These are phyloP conservation scores for Mortierella polycephala DNA, from an alignment of 371 early-diverging fungal species.

Conservation along the genomic window DNA sequence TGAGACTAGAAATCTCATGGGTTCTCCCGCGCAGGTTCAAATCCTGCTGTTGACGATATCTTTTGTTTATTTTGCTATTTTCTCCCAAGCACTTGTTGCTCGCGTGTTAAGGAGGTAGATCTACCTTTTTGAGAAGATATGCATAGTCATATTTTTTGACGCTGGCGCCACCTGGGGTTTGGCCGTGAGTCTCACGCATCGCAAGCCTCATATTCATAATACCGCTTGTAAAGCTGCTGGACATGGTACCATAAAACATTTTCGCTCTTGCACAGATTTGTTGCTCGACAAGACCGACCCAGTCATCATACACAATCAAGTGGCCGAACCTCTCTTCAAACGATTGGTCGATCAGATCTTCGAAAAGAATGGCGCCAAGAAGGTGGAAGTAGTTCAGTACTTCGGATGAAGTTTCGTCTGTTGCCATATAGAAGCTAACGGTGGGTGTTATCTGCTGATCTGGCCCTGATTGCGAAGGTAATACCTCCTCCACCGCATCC, in stretches of 20 bases:
- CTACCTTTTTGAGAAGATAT: neutral
- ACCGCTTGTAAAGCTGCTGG: constrained; percentile 37
- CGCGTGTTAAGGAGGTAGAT: no score
- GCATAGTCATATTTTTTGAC: no score
- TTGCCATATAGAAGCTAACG: constrained; percentile 23
- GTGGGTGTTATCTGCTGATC: neutral
- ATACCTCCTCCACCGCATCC: constrained; percentile 14
- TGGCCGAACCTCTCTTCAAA: constrained; percentile 24
- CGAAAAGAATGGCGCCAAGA: constrained; percentile 26
- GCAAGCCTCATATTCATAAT: constrained; percentile 32
- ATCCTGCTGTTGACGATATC: constrained; percentile 33
- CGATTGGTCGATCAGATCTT: constrained; percentile 22
- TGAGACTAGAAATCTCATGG: constrained; percentile 22
- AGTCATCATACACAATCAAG: constrained; percentile 32
- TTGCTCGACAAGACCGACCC: constrained; percentile 40
- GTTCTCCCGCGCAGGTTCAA: constrained; percentile 39
- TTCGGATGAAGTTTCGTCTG: constrained; percentile 12
- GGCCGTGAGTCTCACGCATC: neutral
- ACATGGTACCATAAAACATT: constrained; percentile 32
- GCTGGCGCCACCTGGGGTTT: neutral
- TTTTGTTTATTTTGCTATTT: constrained; percentile 3
- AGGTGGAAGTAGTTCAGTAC: constrained; percentile 24
- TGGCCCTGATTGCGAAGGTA: neutral
- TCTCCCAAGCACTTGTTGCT: neutral
- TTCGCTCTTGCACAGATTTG: constrained; percentile 19